Conservation (phyloP, 768 basidiomycete genomes). For the Coprinopsis sp. region DNA sequence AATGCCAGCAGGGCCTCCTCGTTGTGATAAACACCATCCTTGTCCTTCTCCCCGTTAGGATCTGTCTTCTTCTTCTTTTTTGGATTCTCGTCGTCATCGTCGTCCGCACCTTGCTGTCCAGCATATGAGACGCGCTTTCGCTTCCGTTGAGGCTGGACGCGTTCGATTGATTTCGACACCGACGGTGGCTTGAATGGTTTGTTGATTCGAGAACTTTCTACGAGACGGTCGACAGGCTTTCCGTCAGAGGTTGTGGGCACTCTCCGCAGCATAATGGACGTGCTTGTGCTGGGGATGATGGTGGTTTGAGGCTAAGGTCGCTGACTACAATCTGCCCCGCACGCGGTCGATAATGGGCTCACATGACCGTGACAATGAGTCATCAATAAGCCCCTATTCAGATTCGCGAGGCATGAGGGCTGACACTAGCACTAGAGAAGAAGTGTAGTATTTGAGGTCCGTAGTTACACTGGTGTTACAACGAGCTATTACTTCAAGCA, state of each 20-base stretch:
- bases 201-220: constrained; percentile 68
- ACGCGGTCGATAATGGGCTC: too few species aligned
- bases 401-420: too few species aligned
- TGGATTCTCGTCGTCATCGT: constrained; percentile 50
- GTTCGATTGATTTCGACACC: constrained; percentile 37
- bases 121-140: constrained; percentile 88
- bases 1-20: constrained; percentile 60
- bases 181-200: constrained; percentile 81
- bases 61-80: constrained; percentile 65
- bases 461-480: too few species aligned
- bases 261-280: constrained; percentile 78
- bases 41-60: constrained; percentile 34
- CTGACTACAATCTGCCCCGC: too few species aligned
- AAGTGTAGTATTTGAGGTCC: too few species aligned
- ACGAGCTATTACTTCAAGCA: too few species aligned
- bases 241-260: constrained; percentile 69
- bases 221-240: constrained; percentile 58
- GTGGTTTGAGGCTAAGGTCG: too few species aligned
- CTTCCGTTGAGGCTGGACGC: constrained; percentile 68
- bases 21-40: constrained; percentile 49
- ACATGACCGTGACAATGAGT: too few species aligned
- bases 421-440: too few species aligned
- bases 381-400: too few species aligned
- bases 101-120: constrained; percentile 54
- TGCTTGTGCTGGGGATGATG: too few species aligned